A percentile compares a stretch with the other conserved stretches of the same genome.
Conservation (phyloP, 73 alveolate genomes). For the Effrenium voratum region DNA sequence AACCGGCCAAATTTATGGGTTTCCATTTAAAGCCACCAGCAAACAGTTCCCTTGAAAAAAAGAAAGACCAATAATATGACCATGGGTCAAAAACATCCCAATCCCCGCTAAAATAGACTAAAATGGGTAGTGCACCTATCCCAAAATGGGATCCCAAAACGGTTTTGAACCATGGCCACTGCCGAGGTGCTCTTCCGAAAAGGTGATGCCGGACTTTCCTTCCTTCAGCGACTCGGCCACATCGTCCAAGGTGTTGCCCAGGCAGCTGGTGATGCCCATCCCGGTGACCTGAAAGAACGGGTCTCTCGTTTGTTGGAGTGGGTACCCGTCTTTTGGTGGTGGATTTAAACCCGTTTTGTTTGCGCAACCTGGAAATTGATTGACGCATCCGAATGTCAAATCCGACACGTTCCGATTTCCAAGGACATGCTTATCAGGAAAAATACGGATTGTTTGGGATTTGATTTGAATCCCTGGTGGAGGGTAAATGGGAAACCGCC, state of each 20-base stretch:
- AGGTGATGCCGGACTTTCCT: constrained; percentile 88
- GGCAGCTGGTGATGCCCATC: constrained; percentile 92
- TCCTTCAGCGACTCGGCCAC: constrained; percentile 40
- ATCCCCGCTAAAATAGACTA: too few species aligned
- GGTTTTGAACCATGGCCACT: too few species aligned
- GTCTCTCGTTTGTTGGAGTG: too few species aligned
- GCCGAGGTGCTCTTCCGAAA: constrained; percentile 81
- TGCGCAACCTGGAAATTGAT: not conserved
- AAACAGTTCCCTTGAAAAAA: too few species aligned
- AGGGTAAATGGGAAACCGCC: not conserved
- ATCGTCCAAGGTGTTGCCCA: constrained; percentile 84
- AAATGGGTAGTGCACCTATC: too few species aligned
- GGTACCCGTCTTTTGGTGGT: not conserved
- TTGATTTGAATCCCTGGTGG: not conserved
- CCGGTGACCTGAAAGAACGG: constrained; percentile 19
- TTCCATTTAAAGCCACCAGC: too few species aligned
- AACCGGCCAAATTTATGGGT: too few species aligned
- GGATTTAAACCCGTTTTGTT: not conserved
- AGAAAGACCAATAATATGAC: not conserved
- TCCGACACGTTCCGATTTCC: not conserved
- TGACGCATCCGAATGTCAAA: not conserved
- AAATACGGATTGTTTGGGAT: not conserved
- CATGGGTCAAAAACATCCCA: not conserved
- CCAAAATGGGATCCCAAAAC: too few species aligned
- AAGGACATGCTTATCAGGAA: not conserved